Evolutionary conservation across 2,329 filamentous ascomycete species (phyloP), one percentile per base, ranked within the genome.

Genomic region (Lasiodiplodia citricola): DNA sequence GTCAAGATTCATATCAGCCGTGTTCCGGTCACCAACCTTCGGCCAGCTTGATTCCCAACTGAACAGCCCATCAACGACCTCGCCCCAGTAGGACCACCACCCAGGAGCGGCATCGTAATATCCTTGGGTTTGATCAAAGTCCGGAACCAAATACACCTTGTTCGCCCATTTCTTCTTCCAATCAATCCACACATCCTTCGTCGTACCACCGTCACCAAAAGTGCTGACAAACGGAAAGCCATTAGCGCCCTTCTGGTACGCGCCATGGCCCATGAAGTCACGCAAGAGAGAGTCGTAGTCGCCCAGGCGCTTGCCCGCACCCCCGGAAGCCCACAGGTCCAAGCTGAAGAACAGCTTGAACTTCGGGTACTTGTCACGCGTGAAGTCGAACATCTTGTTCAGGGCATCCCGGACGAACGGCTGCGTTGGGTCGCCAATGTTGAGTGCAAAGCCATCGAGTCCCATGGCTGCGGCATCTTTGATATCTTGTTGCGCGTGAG

Each of bases 41-140:
- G 79, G 78, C 80, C 79, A 81, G n/a, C 76, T 72, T 2, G 76
- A 74, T 71, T 81, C 79, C 79, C 79, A 81, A 71, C 73, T 79
- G 66, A 80, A 80, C 3, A 80, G 70, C 13, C 79, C 79, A 66
- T 81, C 78, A 21, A 81, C 65, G 2, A 74, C 71, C 62, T 70
- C 71, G 25, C 72, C 73, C 76, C 78, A 81, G 38, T 72, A 73
- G 37, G 72, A 60, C 69, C 76, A 76, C 70, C 74, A 79, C 1
- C 52, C 69, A 0, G 71, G 52, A 23, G 75, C 71, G 65, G 74
- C 69, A 51, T 70, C 72, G 66, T 80, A 80, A 70, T 80, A 80
- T 57, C 74, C 74, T 6, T 68, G 63, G 25, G 75, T 72, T 1
- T 57, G 44, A 14, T 68, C 72, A 18, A 74, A 73, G 58, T 78